phyloP scores from a whole-genome alignment of 192 early-diverging fungal species.

The Jimgerdemannia lactiflua region DNA sequence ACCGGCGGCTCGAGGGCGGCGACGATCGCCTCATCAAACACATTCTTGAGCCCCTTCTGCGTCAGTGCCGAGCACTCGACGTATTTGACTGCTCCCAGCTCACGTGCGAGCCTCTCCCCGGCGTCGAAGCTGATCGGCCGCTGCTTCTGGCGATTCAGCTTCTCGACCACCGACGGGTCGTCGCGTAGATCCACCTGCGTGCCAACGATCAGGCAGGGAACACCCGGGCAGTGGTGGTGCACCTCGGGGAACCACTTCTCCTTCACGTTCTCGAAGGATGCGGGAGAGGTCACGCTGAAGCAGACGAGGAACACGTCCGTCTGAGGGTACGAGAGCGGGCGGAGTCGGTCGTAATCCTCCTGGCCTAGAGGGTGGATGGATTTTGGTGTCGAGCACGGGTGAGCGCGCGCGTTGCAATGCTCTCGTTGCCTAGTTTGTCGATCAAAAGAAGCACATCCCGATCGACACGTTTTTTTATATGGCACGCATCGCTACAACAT shows the following conservation, averaged over 20 bases:
- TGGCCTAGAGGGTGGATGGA: slow-evolving; percentile 54
- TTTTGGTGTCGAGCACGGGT: not conserved
- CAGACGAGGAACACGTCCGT: slow-evolving; percentile 96
- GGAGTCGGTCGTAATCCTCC: slow-evolving; percentile 94
- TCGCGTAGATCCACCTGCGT: slow-evolving; percentile 89
- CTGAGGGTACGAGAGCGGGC: slow-evolving; percentile 92
- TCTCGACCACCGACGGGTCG: slow-evolving; percentile 73
- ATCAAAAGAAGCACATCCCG: too few relatives aligned
- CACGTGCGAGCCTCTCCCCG: slow-evolving; percentile 80
- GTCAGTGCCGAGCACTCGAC: slow-evolving; percentile 92
- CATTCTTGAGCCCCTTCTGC: slow-evolving; percentile 93
- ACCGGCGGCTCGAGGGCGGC: slow-evolving; percentile 91
- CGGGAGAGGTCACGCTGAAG: slow-evolving; percentile 89
- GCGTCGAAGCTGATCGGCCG: slow-evolving; percentile 75
- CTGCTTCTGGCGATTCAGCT: slow-evolving; percentile 78
- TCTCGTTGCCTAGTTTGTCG: too few relatives aligned
- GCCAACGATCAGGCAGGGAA: slow-evolving; percentile 93
- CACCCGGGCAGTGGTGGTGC: slow-evolving; percentile 93
- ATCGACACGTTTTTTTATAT: too few relatives aligned
- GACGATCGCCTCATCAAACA: slow-evolving; percentile 94
- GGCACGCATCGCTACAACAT: too few relatives aligned
- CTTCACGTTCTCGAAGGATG: slow-evolving; percentile 93
- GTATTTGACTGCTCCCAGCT: slow-evolving; percentile 89
- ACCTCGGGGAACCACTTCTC: slow-evolving; percentile 98
- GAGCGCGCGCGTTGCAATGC: too few relatives aligned